Base-by-base conservation (phyloP, 805 yeast genomes). In the Lipomyces japonicus region DNA sequence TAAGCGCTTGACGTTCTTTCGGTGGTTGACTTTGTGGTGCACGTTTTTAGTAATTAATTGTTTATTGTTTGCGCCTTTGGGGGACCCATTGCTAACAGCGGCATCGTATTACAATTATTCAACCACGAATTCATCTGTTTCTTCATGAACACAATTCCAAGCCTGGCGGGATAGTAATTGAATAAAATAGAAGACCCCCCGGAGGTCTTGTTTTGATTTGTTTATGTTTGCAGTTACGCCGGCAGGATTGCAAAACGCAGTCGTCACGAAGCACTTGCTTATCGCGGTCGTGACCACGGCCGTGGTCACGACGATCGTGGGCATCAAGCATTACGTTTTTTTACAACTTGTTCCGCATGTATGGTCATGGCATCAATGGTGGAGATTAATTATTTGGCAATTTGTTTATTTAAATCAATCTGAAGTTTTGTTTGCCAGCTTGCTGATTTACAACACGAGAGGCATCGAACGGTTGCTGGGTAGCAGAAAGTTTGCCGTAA, bases 381-480 rank as follows among this genome's bases (percentile, higher is more conserved):
- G 71, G 71, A 46, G 71, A 48, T 39, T 68, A n/a, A 44, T 61
- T 16, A 36, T 65, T 12, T 65, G 65, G 58, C 70, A 65, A 47
- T 47, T 60, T 39, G 52, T 63, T 5, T 68, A 57, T 42, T 45
- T 59, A 39, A 67, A 62, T 40, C 69, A 68, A 42, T 57, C 72
- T 16, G 74, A 73, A 48, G 71, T 72, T 2, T 48, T 73, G 4
- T 48, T 71, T 30, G 61, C 65, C 1, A 42, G 67, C n/a, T 52
- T 72, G 6, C 42, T 72, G 21, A 44, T 71, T 5, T 73, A 73
- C 50, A 70, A 71, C 36, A 61, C 68, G 38, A 61, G 76, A 6
- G 64, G 58, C 18, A 50, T 73, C 16, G 76, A 73, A 44, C 62
- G 76, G 43, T 46, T 71, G 25, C 57, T 65, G 16, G 73, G 74